Base-by-base conservation (phyloP, 352 stramenopile genomes). In the Globisporangium nagaii region DNA sequence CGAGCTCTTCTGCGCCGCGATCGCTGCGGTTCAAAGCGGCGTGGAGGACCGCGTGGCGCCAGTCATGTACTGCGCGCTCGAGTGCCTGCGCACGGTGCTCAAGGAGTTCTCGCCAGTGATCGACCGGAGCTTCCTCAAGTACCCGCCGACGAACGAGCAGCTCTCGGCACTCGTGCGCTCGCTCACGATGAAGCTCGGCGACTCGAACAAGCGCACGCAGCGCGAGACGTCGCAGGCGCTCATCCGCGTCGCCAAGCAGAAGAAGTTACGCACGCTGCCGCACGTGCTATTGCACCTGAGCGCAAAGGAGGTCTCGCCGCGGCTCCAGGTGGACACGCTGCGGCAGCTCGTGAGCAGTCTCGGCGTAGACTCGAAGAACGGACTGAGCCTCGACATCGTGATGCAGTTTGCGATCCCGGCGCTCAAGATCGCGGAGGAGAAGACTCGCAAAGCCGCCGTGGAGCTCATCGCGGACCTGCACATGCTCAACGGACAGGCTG, bases 131-230 rank as follows among this genome's bases (percentile, higher is more conserved):
- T 83, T 81, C 35, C 50, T 62, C 31, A 66, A 71, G 49, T 71
- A 70, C 19, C 36, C 67, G 25, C 65, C 72, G n/a, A 60, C 79
- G 25, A 84, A 86, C 46, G 70, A 73, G 27, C 76, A 88, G 28
- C 66, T 93, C 32, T 84, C 70, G 12, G 56, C 55, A 1, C 62
- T 93, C 19, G 37, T 77, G 12, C 70, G 71, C 40, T 66, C 65
- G 15, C 54, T 93, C 7, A 67, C 88, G 13, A 56, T 56, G 24
- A 93, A 91, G 50, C 56, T 93, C 4, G 68, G 79, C 25, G 83
- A 93, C 55, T 88, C 78, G 4, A 93, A 93, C 69, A 90, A 90
- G 54, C 75, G 83, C 31, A 93, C 83, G 20, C 78, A 90, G 55
- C 79, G 80, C 46, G 83, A 93, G 62, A 57, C 68, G 1, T 68